phyloP scores from a whole-genome alignment of 345 rosid species.

The Eucalyptus curtisii region DNA sequence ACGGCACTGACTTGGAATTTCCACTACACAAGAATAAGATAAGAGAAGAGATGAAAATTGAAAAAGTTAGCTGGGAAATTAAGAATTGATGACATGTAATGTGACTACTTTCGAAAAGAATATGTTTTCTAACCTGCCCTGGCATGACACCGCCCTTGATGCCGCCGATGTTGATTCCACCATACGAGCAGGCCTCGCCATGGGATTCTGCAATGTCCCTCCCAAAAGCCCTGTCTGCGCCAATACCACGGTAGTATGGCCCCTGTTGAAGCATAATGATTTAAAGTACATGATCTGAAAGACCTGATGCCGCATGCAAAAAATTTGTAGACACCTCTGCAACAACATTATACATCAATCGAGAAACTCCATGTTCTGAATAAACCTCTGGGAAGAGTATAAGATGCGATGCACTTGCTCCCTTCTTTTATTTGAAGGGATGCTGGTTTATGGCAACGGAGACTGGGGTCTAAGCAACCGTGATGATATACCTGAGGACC shows the following conservation, averaged over 20 bases:
- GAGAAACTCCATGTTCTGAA: neutral
- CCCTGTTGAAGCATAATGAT: constrained; percentile 31
- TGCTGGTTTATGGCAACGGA: neutral
- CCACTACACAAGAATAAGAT: constrained; percentile 32
- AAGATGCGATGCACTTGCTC: neutral
- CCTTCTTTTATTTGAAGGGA: neutral
- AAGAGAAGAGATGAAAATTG: neutral
- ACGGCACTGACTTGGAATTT: constrained; percentile 85
- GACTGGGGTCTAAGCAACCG: neutral
- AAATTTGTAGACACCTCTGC: neutral
- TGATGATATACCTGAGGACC: constrained; percentile 56
- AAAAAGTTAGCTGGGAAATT: neutral
- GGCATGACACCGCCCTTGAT: constrained; percentile 98
- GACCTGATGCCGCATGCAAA: neutral
- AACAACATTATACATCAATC: neutral
- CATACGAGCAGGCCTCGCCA: constrained; percentile 82
- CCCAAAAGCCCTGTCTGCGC: constrained; percentile 80
- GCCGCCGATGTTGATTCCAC: constrained; percentile 77
- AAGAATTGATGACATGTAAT: neutral
- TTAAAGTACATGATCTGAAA: neutral
- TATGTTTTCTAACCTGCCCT: constrained; percentile 35
- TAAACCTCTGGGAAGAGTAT: neutral
- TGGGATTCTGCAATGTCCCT: constrained; percentile 81
- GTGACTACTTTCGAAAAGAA: neutral
- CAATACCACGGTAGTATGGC: constrained; percentile 76